These are phyloP conservation scores for Tilletia setariae DNA, from an alignment of 1,284 basidiomycete species.

Conservation along the genomic window DNA sequence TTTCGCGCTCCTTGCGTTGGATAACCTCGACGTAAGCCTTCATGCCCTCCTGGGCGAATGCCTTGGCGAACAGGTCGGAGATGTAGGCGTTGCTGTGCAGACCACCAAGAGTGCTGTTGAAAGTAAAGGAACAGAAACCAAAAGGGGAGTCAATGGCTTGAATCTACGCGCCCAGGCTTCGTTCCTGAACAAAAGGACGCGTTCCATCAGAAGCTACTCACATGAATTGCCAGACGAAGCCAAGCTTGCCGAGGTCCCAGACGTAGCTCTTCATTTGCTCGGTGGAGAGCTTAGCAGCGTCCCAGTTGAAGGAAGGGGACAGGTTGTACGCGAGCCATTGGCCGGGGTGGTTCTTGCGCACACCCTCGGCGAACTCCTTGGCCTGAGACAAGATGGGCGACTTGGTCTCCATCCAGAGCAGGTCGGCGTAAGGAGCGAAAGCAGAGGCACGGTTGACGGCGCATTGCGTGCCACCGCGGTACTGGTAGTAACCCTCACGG, in stretches of 20 bases:
- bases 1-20: constrained; percentile 58
- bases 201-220: constrained; percentile 56
- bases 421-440: constrained; percentile 87
- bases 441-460: constrained; percentile 88
- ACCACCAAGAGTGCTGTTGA: constrained; percentile 71
- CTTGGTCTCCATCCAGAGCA: constrained; percentile 76
- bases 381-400: constrained; percentile 92
- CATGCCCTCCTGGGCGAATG: constrained; percentile 75
- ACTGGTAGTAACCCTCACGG: constrained; percentile 92
- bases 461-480: constrained; percentile 92
- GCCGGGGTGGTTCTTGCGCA: constrained; percentile 42
- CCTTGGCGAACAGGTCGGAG: constrained; percentile 82
- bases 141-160: constrained; percentile 49
- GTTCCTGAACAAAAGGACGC: constrained; percentile 6
- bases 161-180: background rate
- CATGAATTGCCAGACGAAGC: constrained; percentile 98
- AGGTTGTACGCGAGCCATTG: constrained; percentile 55
- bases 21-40: constrained; percentile 64
- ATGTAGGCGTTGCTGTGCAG: constrained; percentile 97
- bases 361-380: constrained; percentile 73
- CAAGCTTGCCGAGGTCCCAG: constrained; percentile 88
- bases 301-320: constrained; percentile 59
- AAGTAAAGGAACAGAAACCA: constrained; percentile 69
- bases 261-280: constrained; percentile 85
- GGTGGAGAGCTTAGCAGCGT: constrained; percentile 77